These are phyloP conservation scores for Colletotrichum scovillei DNA, from an alignment of 2,329 filamentous ascomycete genomes.

Conservation along the genomic window DNA sequence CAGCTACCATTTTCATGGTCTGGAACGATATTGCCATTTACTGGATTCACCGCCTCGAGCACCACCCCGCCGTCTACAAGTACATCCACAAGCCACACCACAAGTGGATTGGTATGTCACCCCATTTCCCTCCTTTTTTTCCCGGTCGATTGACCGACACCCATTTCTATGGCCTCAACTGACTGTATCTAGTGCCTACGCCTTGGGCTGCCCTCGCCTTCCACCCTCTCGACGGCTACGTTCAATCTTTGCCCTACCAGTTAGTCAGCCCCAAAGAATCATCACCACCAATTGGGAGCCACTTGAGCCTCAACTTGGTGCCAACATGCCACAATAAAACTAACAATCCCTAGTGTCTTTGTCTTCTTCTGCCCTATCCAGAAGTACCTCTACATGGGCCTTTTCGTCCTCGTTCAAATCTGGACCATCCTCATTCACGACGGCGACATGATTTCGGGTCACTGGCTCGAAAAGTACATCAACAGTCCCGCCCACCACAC, in stretches of 20 bases:
- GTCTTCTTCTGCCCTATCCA: conserved; percentile 59
- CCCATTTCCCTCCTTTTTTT: not conserved
- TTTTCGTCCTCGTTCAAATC: conserved; percentile 57
- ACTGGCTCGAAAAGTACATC: conserved; percentile 58
- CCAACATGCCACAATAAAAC: not conserved
- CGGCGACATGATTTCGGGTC: conserved; percentile 59
- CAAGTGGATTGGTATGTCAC: conserved; percentile 57
- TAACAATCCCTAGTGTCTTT: conserved; percentile 48
- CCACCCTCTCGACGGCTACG: conserved; percentile 58
- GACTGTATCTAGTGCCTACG: conserved; percentile 51
- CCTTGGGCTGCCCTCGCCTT: conserved; percentile 60
- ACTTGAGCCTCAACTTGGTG: not conserved
- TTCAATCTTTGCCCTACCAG: conserved; percentile 60
- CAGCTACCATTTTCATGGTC: conserved; percentile 54
- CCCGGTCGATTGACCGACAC: not conserved
- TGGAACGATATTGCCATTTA: conserved; percentile 60
- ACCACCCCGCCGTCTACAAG: conserved; percentile 59
- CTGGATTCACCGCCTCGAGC: conserved; percentile 59
- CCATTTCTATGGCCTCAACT: not conserved
- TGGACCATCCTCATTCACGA: conserved; percentile 63
- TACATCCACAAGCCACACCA: conserved; percentile 61
- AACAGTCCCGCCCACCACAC: conserved; percentile 61
- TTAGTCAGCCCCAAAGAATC: conserved; percentile 39
- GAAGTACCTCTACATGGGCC: conserved; percentile 55
- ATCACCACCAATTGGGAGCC: not conserved